Evolutionary conservation across 2,329 filamentous ascomycete genomes (phyloP), one percentile per base, ranked within the genome.

Genomic region (Alternaria infectoria): DNA sequence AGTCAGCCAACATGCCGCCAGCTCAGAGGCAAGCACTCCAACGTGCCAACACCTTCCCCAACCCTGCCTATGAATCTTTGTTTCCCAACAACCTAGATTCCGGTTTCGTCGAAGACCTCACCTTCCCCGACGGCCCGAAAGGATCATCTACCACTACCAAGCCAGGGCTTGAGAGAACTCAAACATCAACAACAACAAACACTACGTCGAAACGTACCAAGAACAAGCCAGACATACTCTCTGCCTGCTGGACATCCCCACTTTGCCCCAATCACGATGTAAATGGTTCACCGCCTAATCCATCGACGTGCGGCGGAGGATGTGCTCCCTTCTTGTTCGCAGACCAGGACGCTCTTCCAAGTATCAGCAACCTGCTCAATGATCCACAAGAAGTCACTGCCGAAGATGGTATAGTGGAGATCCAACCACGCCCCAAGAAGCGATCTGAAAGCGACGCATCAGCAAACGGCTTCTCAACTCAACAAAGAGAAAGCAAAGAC

Each of bases 191-290:
- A 44, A 59, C 64, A 47, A 64, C 72, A 4, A 75, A 70, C 8
- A 57, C 61, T 15, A 44, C 55, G 6, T 54, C 49, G 4, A 81
- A 81, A 68, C 73, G 79, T n/a, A 77, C 64, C 56, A 79, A 76
- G 66, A 74, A 67, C 54, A 76, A 77, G 59, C 72, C 77, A 28
- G 80, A 81, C 56, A 75, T 77, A 25, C 62, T 80, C 8, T 79
- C 80, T 25, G 78, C 79, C 15, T 81, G 80, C 65, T 81, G 80
- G 80, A 81, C 78, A 7, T 81, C 79, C 36, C 80, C 80, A 12
- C 65, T 81, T 5, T 81, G 80, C 59, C 80, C 80, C 13, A 81
- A 81, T 28, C 76, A 81, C 63, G 74, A 74, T 26, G 74, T 79
- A 47, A 76, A 79, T 32, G 78, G 76, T 5, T 70, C 76, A 10